Conservation (phyloP, 176 grass and related monocot species). For the Oryza glumipatula region DNA sequence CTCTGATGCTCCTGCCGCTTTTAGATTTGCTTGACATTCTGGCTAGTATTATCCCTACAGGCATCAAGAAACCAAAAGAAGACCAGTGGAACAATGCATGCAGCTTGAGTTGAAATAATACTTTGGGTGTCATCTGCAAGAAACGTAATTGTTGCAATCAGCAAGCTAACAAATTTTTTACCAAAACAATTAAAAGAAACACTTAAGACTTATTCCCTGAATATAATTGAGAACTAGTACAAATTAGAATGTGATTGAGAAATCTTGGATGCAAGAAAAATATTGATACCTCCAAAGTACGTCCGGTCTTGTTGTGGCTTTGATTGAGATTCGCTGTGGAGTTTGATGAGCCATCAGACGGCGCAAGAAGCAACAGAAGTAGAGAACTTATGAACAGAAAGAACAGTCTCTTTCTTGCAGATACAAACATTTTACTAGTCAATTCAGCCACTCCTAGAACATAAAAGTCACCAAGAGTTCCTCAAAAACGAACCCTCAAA, state of each 20-base stretch:
- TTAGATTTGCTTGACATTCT: constrained; percentile 69
- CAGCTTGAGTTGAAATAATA: constrained; percentile 77
- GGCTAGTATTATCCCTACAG: constrained; percentile 76
- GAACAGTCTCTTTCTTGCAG: constrained; percentile 38
- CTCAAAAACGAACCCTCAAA: neutral
- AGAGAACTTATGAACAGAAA: constrained; percentile 33
- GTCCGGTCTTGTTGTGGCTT: constrained; percentile 42
- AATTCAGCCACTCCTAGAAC: constrained; percentile 2
- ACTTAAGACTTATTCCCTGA: neutral
- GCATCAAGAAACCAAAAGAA: constrained; percentile 90
- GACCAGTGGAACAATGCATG: constrained; percentile 93
- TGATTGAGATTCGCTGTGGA: constrained; percentile 38
- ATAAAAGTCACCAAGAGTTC: constrained; percentile 22
- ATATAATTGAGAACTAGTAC: neutral
- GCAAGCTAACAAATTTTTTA: neutral
- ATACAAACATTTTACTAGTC: constrained; percentile 41
- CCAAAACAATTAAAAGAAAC: constrained; percentile 4
- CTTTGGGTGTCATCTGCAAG: constrained; percentile 59
- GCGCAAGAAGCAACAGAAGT: constrained; percentile 42
- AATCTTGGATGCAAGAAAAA: neutral
- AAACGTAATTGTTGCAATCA: constrained; percentile 2
- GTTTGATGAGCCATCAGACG: constrained; percentile 32
- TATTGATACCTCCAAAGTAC: constrained; percentile 59
- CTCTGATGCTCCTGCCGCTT: constrained; percentile 44
- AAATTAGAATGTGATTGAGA: neutral